A percentile compares a stretch with the other conserved stretches of the same genome.
These are phyloP conservation scores for Penicillium cosmopolitanum DNA, from an alignment of 495 filamentous ascomycete species.

Conservation along the genomic window DNA sequence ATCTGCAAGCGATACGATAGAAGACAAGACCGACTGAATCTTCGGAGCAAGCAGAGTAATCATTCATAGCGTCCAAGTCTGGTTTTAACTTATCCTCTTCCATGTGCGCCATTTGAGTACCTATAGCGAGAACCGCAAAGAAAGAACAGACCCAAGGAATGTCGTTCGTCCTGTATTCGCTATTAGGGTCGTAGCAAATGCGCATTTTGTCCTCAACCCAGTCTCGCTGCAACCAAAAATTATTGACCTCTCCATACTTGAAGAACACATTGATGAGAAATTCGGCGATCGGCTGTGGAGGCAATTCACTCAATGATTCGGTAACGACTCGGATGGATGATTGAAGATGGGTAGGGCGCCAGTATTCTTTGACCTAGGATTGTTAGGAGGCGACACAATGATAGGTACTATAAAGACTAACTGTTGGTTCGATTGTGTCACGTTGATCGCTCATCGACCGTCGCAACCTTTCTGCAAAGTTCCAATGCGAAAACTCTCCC, in stretches of 20 bases:
- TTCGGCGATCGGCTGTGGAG: constrained; percentile 48
- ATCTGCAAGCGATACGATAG: constrained; percentile 48
- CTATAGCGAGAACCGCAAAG: constrained; percentile 50
- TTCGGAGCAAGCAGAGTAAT: constrained; percentile 42
- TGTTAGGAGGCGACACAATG: background rate
- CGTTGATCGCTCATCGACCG: constrained; percentile 44
- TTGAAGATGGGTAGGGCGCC: constrained; percentile 50
- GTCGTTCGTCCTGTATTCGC: constrained; percentile 40
- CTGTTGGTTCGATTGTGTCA: constrained; percentile 32
- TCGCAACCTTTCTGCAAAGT: constrained; percentile 49
- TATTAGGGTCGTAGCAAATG: constrained; percentile 39
- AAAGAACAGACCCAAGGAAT: constrained; percentile 47
- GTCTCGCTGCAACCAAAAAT: constrained; percentile 47
- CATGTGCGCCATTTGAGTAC: constrained; percentile 55
- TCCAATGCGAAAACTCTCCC: constrained; percentile 53
- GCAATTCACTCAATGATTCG: constrained; percentile 42
- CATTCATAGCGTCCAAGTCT: constrained; percentile 26
- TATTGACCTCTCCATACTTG: constrained; percentile 52
- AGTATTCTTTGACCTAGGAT: constrained; percentile 46
- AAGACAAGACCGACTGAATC: constrained; percentile 52
- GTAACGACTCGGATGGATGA: constrained; percentile 37
- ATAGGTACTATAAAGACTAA: constrained; percentile 12
- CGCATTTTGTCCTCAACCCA: constrained; percentile 48
- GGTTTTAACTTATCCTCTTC: constrained; percentile 36
- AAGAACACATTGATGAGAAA: constrained; percentile 51